phyloP scores from a whole-genome alignment of 495 filamentous ascomycete species.

The Aspergillus sparsus region DNA sequence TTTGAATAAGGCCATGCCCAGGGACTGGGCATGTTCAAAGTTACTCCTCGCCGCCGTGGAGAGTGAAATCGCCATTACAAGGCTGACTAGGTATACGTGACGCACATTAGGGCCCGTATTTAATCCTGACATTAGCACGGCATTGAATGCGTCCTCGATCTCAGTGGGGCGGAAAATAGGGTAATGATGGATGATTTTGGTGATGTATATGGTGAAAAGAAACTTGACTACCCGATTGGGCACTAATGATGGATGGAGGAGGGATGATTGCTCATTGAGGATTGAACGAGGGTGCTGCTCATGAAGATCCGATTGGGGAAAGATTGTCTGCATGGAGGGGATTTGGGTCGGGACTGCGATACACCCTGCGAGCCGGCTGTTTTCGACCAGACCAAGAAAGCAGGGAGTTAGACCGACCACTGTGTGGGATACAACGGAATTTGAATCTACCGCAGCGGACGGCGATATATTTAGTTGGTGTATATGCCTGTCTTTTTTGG shows the following conservation, averaged over 20 bases:
- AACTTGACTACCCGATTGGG: conserved; percentile 6
- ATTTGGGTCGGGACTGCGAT: conserved; percentile 6
- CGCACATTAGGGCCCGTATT: neutral
- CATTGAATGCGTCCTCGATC: conserved; percentile 3
- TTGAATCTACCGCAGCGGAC: too few relatives aligned
- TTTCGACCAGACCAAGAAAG: conserved; percentile 1
- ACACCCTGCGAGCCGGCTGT: conserved; percentile 1
- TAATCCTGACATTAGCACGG: neutral
- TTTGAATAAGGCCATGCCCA: conserved; percentile 5
- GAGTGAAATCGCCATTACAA: conserved; percentile 9
- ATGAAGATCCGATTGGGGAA: neutral
- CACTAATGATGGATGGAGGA: neutral
- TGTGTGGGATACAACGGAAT: neutral
- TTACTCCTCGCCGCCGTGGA: conserved; percentile 8
- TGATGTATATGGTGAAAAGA: conserved; percentile 1
- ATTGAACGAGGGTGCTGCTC: conserved; percentile 9
- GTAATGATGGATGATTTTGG: neutral
- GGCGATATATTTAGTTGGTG: too few relatives aligned
- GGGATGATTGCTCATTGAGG: conserved; percentile 3
- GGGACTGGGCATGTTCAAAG: conserved; percentile 1
- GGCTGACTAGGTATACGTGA: conserved; percentile 5
- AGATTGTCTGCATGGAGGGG: conserved; percentile 1
- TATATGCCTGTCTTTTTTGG: too few relatives aligned
- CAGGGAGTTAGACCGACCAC: neutral
- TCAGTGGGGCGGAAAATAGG: neutral